These are phyloP conservation scores for Karstenula rhodostoma DNA, from an alignment of 2,329 filamentous ascomycete genomes.

Conservation along the genomic window DNA sequence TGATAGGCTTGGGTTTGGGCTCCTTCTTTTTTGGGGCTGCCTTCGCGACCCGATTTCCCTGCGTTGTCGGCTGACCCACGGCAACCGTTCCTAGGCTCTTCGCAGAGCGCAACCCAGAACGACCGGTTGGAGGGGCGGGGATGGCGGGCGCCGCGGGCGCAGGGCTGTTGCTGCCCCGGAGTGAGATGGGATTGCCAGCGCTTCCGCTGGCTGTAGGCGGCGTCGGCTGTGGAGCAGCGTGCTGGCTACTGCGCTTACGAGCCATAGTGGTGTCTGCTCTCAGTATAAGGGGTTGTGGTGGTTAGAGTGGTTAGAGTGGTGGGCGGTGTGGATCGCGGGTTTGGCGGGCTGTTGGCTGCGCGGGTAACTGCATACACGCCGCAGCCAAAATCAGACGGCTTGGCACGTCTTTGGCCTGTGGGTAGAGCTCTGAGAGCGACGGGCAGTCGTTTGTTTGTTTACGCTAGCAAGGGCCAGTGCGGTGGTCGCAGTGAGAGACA, in stretches of 20 bases:
- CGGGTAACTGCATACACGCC: constrained; percentile 2
- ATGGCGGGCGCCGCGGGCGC: neutral
- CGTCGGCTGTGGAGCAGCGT: neutral
- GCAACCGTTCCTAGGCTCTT: neutral
- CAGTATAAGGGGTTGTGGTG: neutral
- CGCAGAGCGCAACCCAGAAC: neutral
- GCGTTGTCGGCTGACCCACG: neutral
- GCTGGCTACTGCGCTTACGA: neutral
- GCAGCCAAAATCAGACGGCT: neutral
- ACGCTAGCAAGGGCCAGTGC: neutral
- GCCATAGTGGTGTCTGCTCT: neutral
- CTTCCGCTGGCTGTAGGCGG: neutral
- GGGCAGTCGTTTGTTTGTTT: neutral
- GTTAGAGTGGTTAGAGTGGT: neutral
- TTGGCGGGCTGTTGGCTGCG: neutral
- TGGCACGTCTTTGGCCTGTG: neutral
- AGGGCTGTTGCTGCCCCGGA: neutral
- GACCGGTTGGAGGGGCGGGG: neutral
- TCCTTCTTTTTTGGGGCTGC: constrained; percentile 12
- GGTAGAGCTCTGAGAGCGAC: neutral
- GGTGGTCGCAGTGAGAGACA: constrained; percentile 1
- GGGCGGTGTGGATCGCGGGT: neutral
- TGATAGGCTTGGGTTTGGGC: constrained; percentile 6
- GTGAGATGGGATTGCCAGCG: neutral
- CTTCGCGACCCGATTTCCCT: neutral